phyloP scores from a whole-genome alignment of 805 yeast genomes.

The Yarrowia sp. region DNA sequence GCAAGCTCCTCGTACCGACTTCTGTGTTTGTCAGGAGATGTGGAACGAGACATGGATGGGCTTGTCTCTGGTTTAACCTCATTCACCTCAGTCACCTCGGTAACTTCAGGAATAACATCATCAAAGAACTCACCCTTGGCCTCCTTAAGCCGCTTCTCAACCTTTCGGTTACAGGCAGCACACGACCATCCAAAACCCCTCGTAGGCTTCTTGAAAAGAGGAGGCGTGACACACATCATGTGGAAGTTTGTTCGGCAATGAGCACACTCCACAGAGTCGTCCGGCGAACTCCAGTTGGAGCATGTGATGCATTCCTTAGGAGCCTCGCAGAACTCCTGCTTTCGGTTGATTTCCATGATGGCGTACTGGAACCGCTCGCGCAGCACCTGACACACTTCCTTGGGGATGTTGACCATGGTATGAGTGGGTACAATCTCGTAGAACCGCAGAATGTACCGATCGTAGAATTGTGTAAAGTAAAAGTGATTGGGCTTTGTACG shows the following conservation, averaged over 20 bases:
- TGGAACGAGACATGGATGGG: conserved; percentile 8
- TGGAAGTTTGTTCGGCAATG: conserved; percentile 71
- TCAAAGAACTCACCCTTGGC: conserved; percentile 31
- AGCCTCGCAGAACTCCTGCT: conserved; percentile 58
- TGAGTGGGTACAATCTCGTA: conserved; percentile 74
- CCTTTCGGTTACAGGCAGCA: conserved; percentile 56
- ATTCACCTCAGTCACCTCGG: neutral
- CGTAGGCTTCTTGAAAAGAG: conserved; percentile 72
- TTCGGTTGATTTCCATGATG: conserved; percentile 67
- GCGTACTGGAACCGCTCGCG: conserved; percentile 68
- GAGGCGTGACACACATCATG: conserved; percentile 83
- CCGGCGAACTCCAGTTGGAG: conserved; percentile 76
- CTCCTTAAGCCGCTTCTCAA: conserved; percentile 33
- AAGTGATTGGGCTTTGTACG: conserved; percentile 64
- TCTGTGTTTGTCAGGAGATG: conserved; percentile 9
- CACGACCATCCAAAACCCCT: conserved; percentile 92
- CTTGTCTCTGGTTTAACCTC: neutral
- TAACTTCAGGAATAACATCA: conserved; percentile 7
- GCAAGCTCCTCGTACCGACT: conserved; percentile 34
- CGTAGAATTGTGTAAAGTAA: conserved; percentile 82
- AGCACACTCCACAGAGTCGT: conserved; percentile 77
- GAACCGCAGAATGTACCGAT: conserved; percentile 77
- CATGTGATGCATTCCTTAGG: conserved; percentile 74
- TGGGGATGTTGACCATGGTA: conserved; percentile 55
- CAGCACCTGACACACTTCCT: conserved; percentile 58